Percentiles rank a stretch among this genome's conserved stretches.
These are phyloP conservation scores for Talaromyces trachyspermus DNA, from an alignment of 495 filamentous ascomycete genomes.

Conservation along the genomic window DNA sequence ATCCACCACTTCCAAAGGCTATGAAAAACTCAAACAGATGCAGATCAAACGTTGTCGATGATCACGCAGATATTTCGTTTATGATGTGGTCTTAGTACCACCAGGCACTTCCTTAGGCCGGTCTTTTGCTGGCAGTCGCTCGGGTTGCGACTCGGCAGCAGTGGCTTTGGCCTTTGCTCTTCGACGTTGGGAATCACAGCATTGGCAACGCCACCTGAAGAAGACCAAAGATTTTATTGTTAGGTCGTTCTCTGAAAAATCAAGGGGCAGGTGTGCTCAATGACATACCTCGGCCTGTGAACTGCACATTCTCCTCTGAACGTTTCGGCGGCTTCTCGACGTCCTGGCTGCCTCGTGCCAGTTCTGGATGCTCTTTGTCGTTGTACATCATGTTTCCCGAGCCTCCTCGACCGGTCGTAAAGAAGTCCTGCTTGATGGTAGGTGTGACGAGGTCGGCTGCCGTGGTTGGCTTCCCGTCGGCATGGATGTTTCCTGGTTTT, in stretches of 20 bases:
- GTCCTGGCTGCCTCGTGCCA: constrained; percentile 76
- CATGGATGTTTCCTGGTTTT: constrained; percentile 68
- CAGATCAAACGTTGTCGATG: too few relatives aligned
- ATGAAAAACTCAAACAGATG: too few relatives aligned
- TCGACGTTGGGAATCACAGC: constrained; percentile 35
- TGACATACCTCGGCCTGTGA: constrained; percentile 38
- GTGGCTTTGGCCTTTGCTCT: constrained; percentile 28
- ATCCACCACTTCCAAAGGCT: too few relatives aligned
- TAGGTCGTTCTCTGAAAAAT: neutral
- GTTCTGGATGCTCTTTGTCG: constrained; percentile 52
- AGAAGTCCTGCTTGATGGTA: constrained; percentile 69
- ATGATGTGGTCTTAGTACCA: too few relatives aligned
- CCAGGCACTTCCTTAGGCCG: constrained; percentile 25
- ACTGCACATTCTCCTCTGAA: constrained; percentile 33
- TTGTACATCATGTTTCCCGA: constrained; percentile 70
- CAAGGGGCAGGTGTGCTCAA: neutral
- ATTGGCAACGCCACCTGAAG: constrained; percentile 36
- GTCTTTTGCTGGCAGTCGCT: constrained; percentile 30
- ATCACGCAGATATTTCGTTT: too few relatives aligned
- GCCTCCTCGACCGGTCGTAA: constrained; percentile 74
- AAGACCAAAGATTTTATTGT: neutral
- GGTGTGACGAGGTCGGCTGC: constrained; percentile 68
- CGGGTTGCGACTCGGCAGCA: constrained; percentile 27
- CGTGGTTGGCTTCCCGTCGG: constrained; percentile 41
- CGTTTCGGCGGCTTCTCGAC: constrained; percentile 53